Base-by-base conservation (phyloP, 2,329 filamentous ascomycete genomes). In the Phaeoacremonium minimum region DNA sequence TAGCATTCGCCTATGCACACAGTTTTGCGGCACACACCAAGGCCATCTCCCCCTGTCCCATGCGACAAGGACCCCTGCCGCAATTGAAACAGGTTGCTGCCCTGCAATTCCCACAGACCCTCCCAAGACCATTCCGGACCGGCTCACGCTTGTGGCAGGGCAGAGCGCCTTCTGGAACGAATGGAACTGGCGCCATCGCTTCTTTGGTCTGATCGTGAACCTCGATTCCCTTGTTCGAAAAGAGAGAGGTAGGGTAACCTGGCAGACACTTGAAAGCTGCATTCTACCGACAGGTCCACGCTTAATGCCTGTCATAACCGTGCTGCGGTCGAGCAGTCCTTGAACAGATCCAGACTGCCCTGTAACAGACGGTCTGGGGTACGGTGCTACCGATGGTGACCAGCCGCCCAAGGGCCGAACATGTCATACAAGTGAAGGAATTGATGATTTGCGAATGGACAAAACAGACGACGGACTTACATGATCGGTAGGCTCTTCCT, bases 81-180 rank as follows among this genome's bases (percentile, higher is more conserved):
- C 51, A 68, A 60, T 64, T 74, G 71, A 75, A 75, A 75, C 71
- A 66, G 56, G 53, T 61, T 49, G 39, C 47, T 58, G 63, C 66
- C 69, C 64, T 73, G 67, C 49, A 64, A 67, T 66, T 65, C 60
- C 66, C 56, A 53, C 49, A 52, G 45, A 53, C 53, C 51, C n/a
- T n/a, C n/a, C 46, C 55, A 54, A 40, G 34, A 33, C 53, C 52
- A 60, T 58, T 64, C 61, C 58, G 58, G 56, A 56, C 61, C 56
- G 50, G 55, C 64, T 48, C 58, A 65, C 57, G 61, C 59, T 65
- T 68, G 65, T 63, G 60, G 66, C 60, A 60, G 56, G 57, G 53
- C 32, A 52, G 53, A 46, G 50, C 49, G 51, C 54, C 56, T 64
- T 66, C 61, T 65, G 59, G 60, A 65, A 66, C 58, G 55, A 47